These are phyloP conservation scores for Agrocybe praecox DNA, from an alignment of 768 basidiomycete genomes.

Conservation along the genomic window DNA sequence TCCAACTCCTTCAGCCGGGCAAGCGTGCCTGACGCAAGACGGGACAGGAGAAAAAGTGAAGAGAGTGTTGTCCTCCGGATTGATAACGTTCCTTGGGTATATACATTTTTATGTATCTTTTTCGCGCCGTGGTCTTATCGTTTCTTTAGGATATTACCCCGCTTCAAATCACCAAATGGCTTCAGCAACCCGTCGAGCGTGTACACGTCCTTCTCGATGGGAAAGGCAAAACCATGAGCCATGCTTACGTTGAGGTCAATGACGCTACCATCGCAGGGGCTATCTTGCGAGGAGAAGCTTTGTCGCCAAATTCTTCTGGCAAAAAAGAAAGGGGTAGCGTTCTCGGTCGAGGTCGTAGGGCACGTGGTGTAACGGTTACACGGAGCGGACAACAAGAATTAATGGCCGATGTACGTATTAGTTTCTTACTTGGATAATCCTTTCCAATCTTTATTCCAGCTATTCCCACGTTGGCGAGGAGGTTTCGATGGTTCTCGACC, in stretches of 20 bases:
- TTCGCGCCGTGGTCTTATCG: constrained; percentile 1
- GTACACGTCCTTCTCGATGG: constrained; percentile 81
- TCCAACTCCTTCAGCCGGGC: not conserved
- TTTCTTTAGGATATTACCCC: constrained; percentile 78
- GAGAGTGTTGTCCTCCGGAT: constrained; percentile 73
- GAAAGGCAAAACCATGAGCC: constrained; percentile 83
- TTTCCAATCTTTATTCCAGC: constrained; percentile 33
- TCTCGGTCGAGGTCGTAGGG: constrained; percentile 75
- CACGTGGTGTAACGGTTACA: constrained; percentile 84
- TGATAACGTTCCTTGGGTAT: constrained; percentile 89
- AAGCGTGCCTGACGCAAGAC: not conserved
- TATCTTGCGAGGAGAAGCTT: constrained; percentile 62
- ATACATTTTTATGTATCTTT: constrained; percentile 17
- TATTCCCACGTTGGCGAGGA: constrained; percentile 84
- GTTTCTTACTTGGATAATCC: not conserved
- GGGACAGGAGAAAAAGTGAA: constrained; percentile 20
- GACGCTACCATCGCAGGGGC: constrained; percentile 63
- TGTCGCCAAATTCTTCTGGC: constrained; percentile 23
- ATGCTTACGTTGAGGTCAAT: constrained; percentile 79
- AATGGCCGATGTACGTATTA: constrained; percentile 68
- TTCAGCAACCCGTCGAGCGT: constrained; percentile 68
- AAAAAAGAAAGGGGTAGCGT: constrained; percentile 61
- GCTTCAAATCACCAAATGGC: constrained; percentile 65
- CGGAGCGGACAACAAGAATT: constrained; percentile 79
- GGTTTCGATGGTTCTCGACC: constrained; percentile 70